Percentiles rank a stretch among this genome's conserved stretches.
Conservation (phyloP, 768 basidiomycete genomes). For the Mycena rebaudengoi region DNA sequence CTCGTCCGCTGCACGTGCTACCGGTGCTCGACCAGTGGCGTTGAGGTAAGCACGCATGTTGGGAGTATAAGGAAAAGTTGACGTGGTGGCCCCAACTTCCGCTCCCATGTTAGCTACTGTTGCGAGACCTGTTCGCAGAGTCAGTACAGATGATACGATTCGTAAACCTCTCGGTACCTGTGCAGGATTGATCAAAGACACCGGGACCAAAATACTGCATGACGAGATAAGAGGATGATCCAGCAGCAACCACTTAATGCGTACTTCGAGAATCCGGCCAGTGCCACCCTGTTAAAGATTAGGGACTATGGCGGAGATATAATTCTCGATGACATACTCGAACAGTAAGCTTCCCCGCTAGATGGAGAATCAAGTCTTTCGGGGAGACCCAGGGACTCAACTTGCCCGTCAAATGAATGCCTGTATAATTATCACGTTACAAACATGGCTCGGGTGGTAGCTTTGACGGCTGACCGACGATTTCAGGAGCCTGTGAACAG, state of each 20-base stretch:
- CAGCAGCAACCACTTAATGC: not conserved
- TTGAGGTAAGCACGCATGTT: constrained; percentile 90
- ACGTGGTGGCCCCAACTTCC: constrained; percentile 99
- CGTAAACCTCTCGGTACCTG: constrained; percentile 58
- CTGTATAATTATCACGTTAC: constrained; percentile 46
- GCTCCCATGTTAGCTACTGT: constrained; percentile 99
- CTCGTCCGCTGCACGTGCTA: constrained; percentile 86
- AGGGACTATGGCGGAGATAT: not conserved
- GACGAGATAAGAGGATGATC: not conserved
- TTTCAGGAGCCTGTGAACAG: constrained; percentile 27
- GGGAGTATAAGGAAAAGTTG: constrained; percentile 94
- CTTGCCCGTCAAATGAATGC: constrained; percentile 88
- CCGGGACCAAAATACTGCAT: constrained; percentile 92
- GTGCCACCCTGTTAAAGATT: constrained; percentile 84
- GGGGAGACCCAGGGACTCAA: constrained; percentile 93
- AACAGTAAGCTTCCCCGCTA: constrained; percentile 95
- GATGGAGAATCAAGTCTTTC: constrained; percentile 94
- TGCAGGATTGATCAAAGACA: constrained; percentile 89
- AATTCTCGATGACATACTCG: constrained; percentile 59
- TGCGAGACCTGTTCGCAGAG: constrained; percentile 71
- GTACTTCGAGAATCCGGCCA: constrained; percentile 84
- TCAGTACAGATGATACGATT: not conserved
- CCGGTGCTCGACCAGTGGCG: constrained; percentile 88
- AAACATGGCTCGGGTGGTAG: not conserved
- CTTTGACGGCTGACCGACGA: constrained; percentile 12